A percentile compares a stretch with the other conserved stretches of the same genome.
phyloP scores from a whole-genome alignment of 352 stramenopile species.

The Phytophthora pseudosyringae region DNA sequence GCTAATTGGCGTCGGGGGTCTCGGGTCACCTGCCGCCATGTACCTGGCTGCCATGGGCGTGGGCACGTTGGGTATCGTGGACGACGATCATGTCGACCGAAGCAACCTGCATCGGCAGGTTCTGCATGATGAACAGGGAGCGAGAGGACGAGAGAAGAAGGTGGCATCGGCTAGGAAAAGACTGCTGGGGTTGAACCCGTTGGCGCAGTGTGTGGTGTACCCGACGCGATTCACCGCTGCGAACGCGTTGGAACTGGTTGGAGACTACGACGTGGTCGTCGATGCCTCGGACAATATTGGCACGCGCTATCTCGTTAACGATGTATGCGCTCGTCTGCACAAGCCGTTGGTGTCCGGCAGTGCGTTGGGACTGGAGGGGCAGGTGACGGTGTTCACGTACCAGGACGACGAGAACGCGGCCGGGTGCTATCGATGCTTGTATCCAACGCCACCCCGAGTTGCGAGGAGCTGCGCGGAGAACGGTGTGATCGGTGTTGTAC shows the following conservation, averaged over 20 bases:
- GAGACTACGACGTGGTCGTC: constrained; percentile 91
- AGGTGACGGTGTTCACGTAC: constrained; percentile 96
- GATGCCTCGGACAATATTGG: constrained; percentile 96
- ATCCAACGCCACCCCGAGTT: constrained; percentile 84
- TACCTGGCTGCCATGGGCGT: constrained; percentile 96
- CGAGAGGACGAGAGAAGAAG: constrained; percentile 84
- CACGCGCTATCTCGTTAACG: constrained; percentile 97
- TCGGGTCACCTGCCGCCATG: constrained; percentile 95
- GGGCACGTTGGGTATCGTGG: constrained; percentile 92
- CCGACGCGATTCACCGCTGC: constrained; percentile 58
- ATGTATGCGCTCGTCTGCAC: constrained; percentile 87
- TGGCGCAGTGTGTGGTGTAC: constrained; percentile 63
- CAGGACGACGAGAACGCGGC: constrained; percentile 33
- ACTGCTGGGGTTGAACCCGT: constrained; percentile 80
- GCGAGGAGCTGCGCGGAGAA: constrained; percentile 94
- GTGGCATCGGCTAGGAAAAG: constrained; percentile 82
- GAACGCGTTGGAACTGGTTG: constrained; percentile 87
- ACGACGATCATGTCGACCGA: constrained; percentile 95
- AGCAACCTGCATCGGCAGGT: constrained; percentile 98
- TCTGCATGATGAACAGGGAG: constrained; percentile 88
- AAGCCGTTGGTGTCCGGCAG: constrained; percentile 95
- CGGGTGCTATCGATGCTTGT: constrained; percentile 97
- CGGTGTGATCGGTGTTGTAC: constrained; percentile 96
- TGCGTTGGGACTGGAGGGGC: constrained; percentile 95
- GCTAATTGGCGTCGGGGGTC: constrained; percentile 95